Evolutionary conservation across 805 yeast species (phyloP).

Genomic region (Wickerhamomyces bovis): DNA sequence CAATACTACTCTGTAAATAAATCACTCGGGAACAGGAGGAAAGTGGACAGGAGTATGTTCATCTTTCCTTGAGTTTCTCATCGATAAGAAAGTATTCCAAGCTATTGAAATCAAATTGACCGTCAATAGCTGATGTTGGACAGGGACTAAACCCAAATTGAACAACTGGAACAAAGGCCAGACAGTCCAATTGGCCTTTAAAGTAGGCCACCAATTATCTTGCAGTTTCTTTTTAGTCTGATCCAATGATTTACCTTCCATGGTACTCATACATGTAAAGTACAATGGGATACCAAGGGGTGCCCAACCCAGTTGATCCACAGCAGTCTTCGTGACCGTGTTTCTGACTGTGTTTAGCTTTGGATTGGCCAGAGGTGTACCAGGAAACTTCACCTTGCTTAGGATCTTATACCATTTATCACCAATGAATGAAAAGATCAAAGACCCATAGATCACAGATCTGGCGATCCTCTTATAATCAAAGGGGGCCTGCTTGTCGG

Average conservation of each 20-base stretch:
- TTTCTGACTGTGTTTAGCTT: slow-evolving; percentile 25
- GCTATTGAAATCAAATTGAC: slow-evolving; percentile 69
- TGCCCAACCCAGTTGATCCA: slow-evolving; percentile 74
- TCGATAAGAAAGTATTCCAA: slow-evolving; percentile 80
- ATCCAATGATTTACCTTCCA: slow-evolving; percentile 47
- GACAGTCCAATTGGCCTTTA: slow-evolving; percentile 70
- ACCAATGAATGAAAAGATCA: slow-evolving; percentile 72
- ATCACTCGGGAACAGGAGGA: slow-evolving; percentile 35
- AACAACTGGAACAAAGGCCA: slow-evolving; percentile 87
- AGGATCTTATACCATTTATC: slow-evolving; percentile 62
- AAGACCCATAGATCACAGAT: slow-evolving; percentile 64
- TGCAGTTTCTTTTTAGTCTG: slow-evolving; percentile 38
- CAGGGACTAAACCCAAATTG: slow-evolving; percentile 74
- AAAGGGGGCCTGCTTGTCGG: slow-evolving; percentile 22
- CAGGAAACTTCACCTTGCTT: slow-evolving; percentile 35
- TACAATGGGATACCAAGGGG: slow-evolving; percentile 75
- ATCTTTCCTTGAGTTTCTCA: slow-evolving; percentile 38
- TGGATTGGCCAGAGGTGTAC: slow-evolving; percentile 9
- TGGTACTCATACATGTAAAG: slow-evolving; percentile 55
- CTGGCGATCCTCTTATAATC: slow-evolving; percentile 55
- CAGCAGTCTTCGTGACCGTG: slow-evolving; percentile 45
- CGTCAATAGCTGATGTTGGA: slow-evolving; percentile 56
- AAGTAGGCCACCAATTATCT: slow-evolving; percentile 58
- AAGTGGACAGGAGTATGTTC: slow-evolving; percentile 27
- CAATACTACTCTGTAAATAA: not conserved